Base-by-base conservation (phyloP, 768 basidiomycete genomes). In the Tricholoma furcatifolium region DNA sequence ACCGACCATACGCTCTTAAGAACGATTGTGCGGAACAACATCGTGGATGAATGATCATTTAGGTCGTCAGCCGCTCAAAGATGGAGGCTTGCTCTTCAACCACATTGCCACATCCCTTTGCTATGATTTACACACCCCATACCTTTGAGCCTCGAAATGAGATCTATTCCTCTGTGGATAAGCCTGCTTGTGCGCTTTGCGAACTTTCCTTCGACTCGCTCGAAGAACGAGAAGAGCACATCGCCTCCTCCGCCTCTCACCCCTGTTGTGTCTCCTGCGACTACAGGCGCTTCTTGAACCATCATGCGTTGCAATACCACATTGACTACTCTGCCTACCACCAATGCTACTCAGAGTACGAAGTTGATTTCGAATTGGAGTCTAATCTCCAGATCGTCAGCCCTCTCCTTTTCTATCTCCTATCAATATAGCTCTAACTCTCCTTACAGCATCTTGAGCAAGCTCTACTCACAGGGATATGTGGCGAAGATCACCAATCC, bases 401-500 rank as follows among this genome's bases (percentile, higher is more conserved):
- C 50, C 40, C 10, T 44, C 32, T 17, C 20, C 18, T 1, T 30
- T n/a, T 2, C 31, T 8, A 5, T 27, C 17, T 18, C 6, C 18
- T 18, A 12, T 14, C 20, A 9, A 9, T 30, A 34, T 48, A 43
- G 30, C 44, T 51, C 31, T 4, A 30, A n/a, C 15, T 15, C 4
- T 3, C 17, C n/a, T 5, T 15, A 10, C 46, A 61, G 63, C 61
- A 65, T 38, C 54, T 60, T 41, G 58, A 62, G 40, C 43, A 57
- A 34, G 56, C 52, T 11, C 2, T 20, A 4, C 12, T 31, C 8
- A 44, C n/a, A 39, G 44, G 4, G 27, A 27, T 40, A 18, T 31
- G 36, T n/a, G 61, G 67, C 54, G 65, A 66, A 41, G 63, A 62
- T 49, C 69, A 65, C 59, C 62, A 52, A 41, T 59, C 61, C 7